Percentiles rank a stretch among this genome's conserved stretches.
Evolutionary conservation across 495 filamentous ascomycete species (phyloP).

Genomic region (Xeromyces bisporus): DNA sequence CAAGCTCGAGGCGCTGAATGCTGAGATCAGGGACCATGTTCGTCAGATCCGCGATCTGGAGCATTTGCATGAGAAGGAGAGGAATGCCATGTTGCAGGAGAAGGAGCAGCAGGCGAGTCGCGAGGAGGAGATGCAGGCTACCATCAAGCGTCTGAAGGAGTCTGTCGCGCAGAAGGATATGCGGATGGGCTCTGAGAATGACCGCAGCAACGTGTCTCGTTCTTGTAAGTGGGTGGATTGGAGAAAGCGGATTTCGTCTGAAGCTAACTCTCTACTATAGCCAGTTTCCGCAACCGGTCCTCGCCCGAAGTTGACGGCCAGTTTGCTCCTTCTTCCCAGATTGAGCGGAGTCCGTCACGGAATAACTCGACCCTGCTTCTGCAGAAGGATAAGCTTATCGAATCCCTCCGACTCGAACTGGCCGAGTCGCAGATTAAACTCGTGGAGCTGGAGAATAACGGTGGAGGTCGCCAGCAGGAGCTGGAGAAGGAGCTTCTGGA

Average conservation of each 20-base stretch:
- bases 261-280: conserved; percentile 24
- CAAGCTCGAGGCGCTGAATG: conserved; percentile 58
- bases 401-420: conserved; percentile 76
- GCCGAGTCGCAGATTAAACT: conserved; percentile 92
- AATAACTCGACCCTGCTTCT: conserved; percentile 75
- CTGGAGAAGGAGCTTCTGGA: conserved; percentile 79
- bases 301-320: conserved; percentile 41
- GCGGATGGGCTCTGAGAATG: conserved; percentile 42
- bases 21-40: conserved; percentile 60
- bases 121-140: conserved; percentile 76
- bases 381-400: conserved; percentile 93
- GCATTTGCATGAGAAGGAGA: conserved; percentile 74
- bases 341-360: conserved; percentile 64
- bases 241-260: conserved; percentile 1
- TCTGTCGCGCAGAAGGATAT: conserved; percentile 54
- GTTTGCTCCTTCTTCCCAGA: conserved; percentile 73
- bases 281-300: conserved; percentile 35
- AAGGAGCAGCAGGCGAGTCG: conserved; percentile 69
- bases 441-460: conserved; percentile 83
- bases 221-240: conserved; percentile 39
- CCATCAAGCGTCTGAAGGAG: conserved; percentile 83
- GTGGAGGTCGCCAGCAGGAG: conserved; percentile 67
- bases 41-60: conserved; percentile 79
- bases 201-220: conserved; percentile 44
- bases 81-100: conserved; percentile 72